These are phyloP conservation scores for Hirsutella rhossiliensis DNA, from an alignment of 2,329 filamentous ascomycete genomes.

Conservation along the genomic window DNA sequence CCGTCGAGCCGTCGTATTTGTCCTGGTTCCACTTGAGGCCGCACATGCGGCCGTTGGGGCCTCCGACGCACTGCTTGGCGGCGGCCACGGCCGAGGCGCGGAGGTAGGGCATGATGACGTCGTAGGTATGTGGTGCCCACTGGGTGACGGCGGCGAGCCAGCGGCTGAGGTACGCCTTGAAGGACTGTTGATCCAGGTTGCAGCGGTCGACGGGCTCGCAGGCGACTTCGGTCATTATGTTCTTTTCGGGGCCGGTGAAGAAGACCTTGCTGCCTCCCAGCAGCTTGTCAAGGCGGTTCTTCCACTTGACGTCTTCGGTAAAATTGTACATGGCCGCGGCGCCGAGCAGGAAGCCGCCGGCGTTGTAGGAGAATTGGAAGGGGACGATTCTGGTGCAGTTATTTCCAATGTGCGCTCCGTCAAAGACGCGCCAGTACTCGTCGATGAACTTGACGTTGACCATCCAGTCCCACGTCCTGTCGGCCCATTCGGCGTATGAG, in stretches of 20 bases:
- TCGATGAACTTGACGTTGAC: conserved; percentile 43
- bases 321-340: conserved; percentile 60
- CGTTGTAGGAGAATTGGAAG: conserved; percentile 60
- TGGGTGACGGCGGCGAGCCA: conserved; percentile 52
- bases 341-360: conserved; percentile 53
- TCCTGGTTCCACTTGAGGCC: conserved; percentile 46
- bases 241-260: conserved; percentile 36
- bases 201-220: conserved; percentile 52
- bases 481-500: conserved; percentile 70
- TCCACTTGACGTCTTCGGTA: conserved; percentile 39
- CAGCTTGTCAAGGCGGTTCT: conserved; percentile 42
- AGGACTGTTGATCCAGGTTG: conserved; percentile 49
- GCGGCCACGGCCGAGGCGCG: conserved; percentile 44
- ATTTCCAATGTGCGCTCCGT: conserved; percentile 43
- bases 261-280: conserved; percentile 41
- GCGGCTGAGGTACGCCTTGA: conserved; percentile 50
- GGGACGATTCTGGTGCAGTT: conserved; percentile 47
- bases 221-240: conserved; percentile 53
- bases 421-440: conserved; percentile 46
- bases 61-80: conserved; percentile 44
- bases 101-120: conserved; percentile 40
- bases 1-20: conserved; percentile 45
- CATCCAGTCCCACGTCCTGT: conserved; percentile 62
- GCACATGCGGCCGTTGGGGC: conserved; percentile 43
- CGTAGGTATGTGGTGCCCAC: conserved; percentile 47